These are phyloP conservation scores for Stereum hirsutum DNA, from an alignment of 1,284 basidiomycete species.

Conservation along the genomic window DNA sequence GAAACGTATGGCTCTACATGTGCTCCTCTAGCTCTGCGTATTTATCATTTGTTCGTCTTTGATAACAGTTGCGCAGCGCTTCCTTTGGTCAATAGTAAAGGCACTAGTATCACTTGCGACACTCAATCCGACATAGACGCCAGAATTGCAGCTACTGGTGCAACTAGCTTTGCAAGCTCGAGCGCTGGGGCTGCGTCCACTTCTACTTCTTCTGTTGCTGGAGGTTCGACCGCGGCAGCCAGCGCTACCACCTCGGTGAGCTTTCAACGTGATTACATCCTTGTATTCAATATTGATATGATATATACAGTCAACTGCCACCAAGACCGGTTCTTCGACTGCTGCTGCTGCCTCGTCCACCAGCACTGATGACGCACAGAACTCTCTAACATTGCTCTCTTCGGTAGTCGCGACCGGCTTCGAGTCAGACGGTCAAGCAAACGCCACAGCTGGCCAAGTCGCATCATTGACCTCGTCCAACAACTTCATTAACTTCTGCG, in stretches of 20 bases:
- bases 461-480: slow-evolving; percentile 54
- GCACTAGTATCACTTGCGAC: slow-evolving; percentile 37
- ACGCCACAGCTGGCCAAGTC: slow-evolving; percentile 39
- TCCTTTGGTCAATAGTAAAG: slow-evolving; percentile 33
- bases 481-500: slow-evolving; percentile 70
- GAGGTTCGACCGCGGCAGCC: slow-evolving; percentile 8
- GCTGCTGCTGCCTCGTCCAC: slow-evolving; percentile 2
- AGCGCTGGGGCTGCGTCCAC: slow-evolving; percentile 1
- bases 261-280: neutral
- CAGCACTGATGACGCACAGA: slow-evolving; percentile 18
- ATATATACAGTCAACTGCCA: neutral
- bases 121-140: slow-evolving; percentile 28
- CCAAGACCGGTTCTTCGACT: neutral
- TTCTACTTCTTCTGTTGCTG: slow-evolving; percentile 9
- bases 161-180: slow-evolving; percentile 9
- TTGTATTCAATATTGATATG: neutral
- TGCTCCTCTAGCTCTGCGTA: neutral
- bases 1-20: slow-evolving; percentile 27
- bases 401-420: slow-evolving; percentile 42
- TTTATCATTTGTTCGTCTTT: neutral
- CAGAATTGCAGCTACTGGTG: slow-evolving; percentile 32
- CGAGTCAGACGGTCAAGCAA: slow-evolving; percentile 36
- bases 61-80: slow-evolving; percentile 40
- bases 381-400: slow-evolving; percentile 37
- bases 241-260: neutral